Conservation (phyloP, 2,329 filamentous ascomycete genomes). For the Penicillium capsulatum region DNA sequence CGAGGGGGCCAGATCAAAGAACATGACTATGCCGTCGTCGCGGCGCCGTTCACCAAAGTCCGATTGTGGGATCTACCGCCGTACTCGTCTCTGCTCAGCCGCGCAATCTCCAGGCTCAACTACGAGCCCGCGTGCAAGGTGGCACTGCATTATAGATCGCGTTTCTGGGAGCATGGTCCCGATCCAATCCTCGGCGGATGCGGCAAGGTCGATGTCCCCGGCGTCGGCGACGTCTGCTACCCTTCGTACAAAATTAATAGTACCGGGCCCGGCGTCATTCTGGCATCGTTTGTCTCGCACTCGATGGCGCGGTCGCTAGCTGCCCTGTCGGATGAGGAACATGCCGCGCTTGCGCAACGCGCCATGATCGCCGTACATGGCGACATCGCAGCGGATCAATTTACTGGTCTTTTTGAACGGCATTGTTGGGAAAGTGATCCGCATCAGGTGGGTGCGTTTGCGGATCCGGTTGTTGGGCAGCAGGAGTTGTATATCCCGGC, state of each 20-base stretch:
- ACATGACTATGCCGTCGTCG: conserved; percentile 65
- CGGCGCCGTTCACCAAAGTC: conserved; percentile 61
- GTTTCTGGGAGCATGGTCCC: conserved; percentile 55
- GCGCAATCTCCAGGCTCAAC: conserved; percentile 48
- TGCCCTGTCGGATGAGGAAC: conserved; percentile 35
- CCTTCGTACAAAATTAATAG: conserved; percentile 37
- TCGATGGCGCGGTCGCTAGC: conserved; percentile 23
- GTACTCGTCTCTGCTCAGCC: conserved; percentile 49
- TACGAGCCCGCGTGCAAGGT: conserved; percentile 55
- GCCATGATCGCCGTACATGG: conserved; percentile 67
- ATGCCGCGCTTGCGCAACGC: conserved; percentile 60
- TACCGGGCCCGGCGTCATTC: conserved; percentile 34
- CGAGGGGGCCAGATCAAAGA: conserved; percentile 45
- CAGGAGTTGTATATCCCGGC: conserved; percentile 67
- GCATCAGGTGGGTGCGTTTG: conserved; percentile 61
- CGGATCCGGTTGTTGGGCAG: conserved; percentile 57
- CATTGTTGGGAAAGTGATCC: conserved; percentile 63
- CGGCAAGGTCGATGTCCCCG: conserved; percentile 27
- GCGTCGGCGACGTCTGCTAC: conserved; percentile 35
- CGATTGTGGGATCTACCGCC: conserved; percentile 58
- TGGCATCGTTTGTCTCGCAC: conserved; percentile 44
- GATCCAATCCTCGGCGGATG: conserved; percentile 59
- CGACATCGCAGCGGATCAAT: conserved; percentile 55
- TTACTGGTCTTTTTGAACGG: conserved; percentile 61
- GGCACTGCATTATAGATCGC: conserved; percentile 63